Conservation (phyloP, 2,329 filamentous ascomycete genomes). For the Xylaria sp. region DNA sequence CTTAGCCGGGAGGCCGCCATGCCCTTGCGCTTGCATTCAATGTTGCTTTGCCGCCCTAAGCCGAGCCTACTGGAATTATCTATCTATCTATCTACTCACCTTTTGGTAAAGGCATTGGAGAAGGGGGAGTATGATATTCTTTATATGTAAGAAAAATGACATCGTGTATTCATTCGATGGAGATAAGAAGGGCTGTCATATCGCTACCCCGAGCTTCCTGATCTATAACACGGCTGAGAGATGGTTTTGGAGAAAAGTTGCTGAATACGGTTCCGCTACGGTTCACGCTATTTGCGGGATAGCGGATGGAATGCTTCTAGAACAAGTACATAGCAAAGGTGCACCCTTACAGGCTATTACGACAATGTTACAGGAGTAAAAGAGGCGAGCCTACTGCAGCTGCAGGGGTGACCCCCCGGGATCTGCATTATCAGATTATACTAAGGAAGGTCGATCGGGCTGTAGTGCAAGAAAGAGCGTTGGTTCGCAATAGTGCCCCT, state of each 20-base stretch:
- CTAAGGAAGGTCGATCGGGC: slow-evolving; percentile 14
- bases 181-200: slow-evolving; percentile 7
- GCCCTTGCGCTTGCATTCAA: slow-evolving; percentile 1
- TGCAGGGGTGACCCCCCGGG: slow-evolving; percentile 31
- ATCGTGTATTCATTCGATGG: slow-evolving; percentile 6
- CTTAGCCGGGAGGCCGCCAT: slow-evolving; percentile 26
- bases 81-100: slow-evolving; percentile 5
- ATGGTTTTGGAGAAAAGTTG: background rate
- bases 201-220: slow-evolving; percentile 23
- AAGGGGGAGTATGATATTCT: slow-evolving; percentile 6
- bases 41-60: slow-evolving; percentile 29
- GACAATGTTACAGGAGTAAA: background rate
- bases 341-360: background rate
- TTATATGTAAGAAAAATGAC: background rate
- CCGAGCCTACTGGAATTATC: slow-evolving; percentile 20
- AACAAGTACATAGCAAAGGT: slow-evolving; percentile 20
- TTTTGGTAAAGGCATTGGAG: slow-evolving; percentile 16
- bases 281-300: background rate
- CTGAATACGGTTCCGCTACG: background rate
- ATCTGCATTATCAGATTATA: slow-evolving; percentile 38
- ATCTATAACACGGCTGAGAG: slow-evolving; percentile 1
- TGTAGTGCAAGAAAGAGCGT: background rate
- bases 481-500: background rate
- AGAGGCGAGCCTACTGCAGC: slow-evolving; percentile 16
- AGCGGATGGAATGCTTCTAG: slow-evolving; percentile 20